Evolutionary conservation across 805 yeast genomes (phyloP), one percentile per base, ranked within the genome.

Genomic region (Brettanomyces naardenensis): DNA sequence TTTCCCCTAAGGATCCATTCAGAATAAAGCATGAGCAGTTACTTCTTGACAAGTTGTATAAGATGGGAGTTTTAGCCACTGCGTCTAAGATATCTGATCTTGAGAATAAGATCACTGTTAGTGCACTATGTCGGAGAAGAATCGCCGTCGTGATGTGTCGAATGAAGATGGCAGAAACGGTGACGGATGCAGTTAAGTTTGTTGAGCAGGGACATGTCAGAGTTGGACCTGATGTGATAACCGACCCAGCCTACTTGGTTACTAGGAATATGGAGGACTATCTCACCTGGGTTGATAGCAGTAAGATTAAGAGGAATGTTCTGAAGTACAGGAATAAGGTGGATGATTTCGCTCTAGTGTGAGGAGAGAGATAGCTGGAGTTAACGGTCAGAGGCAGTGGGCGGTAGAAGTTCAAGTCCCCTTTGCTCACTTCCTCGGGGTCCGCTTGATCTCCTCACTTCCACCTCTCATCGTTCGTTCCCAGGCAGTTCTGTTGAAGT

Each of bases 131-230:
- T 58, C 73, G 97, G 48, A 71, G 99, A 50, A 71, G 99, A 54
- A 74, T 92, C 21, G 95, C 94, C 6, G 95, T 90, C 29, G 90
- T 92, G 31, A 85, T 92, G 95, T 87, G 90, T 52, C 73, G 96
- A 41, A 66, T 89, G 48, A 85, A 82, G 52, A 94, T 92, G 99
- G 89, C 95, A 0, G 88, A 90, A 53, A 84, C 80, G 31, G 69
- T 90, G 19, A 64, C 73, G 21, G 97, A 89, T 60, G 98, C 97
- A 0, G 84, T 89, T 19, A 85, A 85, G 34, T 86, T 85, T 56
- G 73, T 94, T 11, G 97, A 92, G 55, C 97, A 92, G 59, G 99
- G 99, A 2, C 97, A 92, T 54, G 95, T 92, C 3, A 73, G 98
- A 49, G 95, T 92, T 5, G 99, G 99, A 0, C 97, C 97, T 10